A percentile compares a stretch with the other conserved stretches of the same genome.
Conservation (phyloP, 2,329 filamentous ascomycete genomes). For the Microsporum canis region DNA sequence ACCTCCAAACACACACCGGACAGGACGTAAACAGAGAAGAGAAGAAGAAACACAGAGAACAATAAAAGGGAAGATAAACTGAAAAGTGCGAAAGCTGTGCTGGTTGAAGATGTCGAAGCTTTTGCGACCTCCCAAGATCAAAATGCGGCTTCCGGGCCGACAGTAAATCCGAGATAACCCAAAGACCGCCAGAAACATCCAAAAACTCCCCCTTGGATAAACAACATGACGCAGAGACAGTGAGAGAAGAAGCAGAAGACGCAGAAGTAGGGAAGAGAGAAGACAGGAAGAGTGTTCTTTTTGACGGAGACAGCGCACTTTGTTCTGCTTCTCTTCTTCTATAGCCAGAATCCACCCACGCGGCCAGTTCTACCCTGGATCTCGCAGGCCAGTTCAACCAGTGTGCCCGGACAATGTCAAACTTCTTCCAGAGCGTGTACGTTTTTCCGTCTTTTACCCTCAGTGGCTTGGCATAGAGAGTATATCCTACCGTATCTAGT, state of each 20-base stretch:
- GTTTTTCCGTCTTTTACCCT: conserved; percentile 15
- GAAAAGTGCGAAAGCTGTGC: neutral
- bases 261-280: neutral
- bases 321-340: neutral
- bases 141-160: neutral
- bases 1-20: too few species aligned
- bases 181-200: neutral
- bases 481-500: neutral
- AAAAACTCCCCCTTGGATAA: neutral
- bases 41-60: too few species aligned
- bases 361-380: neutral
- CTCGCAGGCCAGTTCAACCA: neutral
- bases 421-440: conserved; percentile 42
- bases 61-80: too few species aligned
- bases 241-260: neutral
- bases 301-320: neutral
- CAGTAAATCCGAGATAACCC: neutral
- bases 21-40: too few species aligned
- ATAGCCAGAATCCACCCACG: neutral
- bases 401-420: conserved; percentile 31
- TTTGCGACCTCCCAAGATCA: neutral
- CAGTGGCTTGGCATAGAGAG: too few species aligned
- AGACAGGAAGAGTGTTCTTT: neutral
- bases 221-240: neutral
- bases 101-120: neutral